A percentile compares a stretch with the other conserved stretches of the same genome.
These are phyloP conservation scores for Wickerhamomyces sp. DNA, from an alignment of 1,139 yeast genomes.

Conservation along the genomic window DNA sequence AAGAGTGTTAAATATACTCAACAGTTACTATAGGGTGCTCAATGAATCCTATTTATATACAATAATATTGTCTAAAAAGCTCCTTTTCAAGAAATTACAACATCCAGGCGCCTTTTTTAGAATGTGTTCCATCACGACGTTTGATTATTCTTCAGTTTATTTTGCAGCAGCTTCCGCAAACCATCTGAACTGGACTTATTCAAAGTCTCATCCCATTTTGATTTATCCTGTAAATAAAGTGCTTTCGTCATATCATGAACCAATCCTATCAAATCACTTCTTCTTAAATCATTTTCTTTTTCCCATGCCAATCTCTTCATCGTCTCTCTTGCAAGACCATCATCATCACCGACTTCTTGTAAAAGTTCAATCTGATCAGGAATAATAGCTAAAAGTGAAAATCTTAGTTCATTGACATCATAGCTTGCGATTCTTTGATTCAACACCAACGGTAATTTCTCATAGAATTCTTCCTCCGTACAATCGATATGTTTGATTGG, in stretches of 20 bases:
- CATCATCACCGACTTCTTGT: conserved; percentile 35
- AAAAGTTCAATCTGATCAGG: conserved; percentile 42
- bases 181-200: conserved; percentile 28
- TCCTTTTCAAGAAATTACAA: too few relatives aligned
- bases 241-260: conserved; percentile 43
- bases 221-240: conserved; percentile 34
- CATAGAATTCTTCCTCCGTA: conserved; percentile 38
- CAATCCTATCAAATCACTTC: conserved; percentile 52
- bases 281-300: conserved; percentile 40
- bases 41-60: too few relatives aligned
- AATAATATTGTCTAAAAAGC: too few relatives aligned
- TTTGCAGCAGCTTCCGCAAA: too few relatives aligned
- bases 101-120: too few relatives aligned
- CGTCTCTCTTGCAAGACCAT: conserved; percentile 28
- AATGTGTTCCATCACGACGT: too few relatives aligned
- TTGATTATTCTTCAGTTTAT: too few relatives aligned
- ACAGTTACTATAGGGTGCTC: too few relatives aligned
- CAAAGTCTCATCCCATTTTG: conserved; percentile 41
- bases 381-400: conserved; percentile 55
- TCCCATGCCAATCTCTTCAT: conserved; percentile 35
- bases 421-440: conserved; percentile 42
- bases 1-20: too few relatives aligned
- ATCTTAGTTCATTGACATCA: conserved; percentile 46
- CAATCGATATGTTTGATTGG: conserved; percentile 54
- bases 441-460: conserved; percentile 39